Conservation (phyloP, 306 rosid genomes). For the Cucurbita ficifolia region DNA sequence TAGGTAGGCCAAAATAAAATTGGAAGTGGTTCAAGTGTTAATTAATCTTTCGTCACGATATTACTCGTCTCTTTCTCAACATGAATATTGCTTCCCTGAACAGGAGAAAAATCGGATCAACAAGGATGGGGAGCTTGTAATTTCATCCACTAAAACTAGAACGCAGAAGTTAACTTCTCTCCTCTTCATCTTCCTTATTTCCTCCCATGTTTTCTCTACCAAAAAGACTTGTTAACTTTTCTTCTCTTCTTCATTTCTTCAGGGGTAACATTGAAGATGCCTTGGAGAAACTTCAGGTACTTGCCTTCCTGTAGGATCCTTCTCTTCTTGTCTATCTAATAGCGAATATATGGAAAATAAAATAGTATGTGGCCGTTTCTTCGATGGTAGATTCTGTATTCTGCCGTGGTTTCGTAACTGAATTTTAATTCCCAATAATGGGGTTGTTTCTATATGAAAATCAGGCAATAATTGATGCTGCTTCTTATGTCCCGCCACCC, state of each 20-base stretch:
- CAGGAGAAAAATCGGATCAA: slow-evolving; percentile 93
- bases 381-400: neutral
- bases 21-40: neutral
- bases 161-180: slow-evolving; percentile 61
- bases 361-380: neutral
- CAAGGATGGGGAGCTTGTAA: slow-evolving; percentile 92
- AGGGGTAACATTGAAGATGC: slow-evolving; percentile 64
- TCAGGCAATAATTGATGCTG: slow-evolving; percentile 86
- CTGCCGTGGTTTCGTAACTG: neutral
- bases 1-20: neutral
- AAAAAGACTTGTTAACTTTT: neutral
- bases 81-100: slow-evolving; percentile 9
- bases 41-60: neutral
- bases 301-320: neutral
- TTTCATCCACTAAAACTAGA: slow-evolving; percentile 86
- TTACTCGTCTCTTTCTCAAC: neutral
- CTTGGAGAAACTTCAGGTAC: slow-evolving; percentile 47
- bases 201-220: slow-evolving; percentile 5
- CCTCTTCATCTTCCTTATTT: slow-evolving; percentile 8
- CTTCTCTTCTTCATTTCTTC: slow-evolving; percentile 14
- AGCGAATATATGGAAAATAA: neutral
- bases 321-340: neutral
- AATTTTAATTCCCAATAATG: neutral
- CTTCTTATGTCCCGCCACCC: slow-evolving; percentile 92
- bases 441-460: neutral